These are phyloP conservation scores for Microbotryum silenes-acaulis DNA, from an alignment of 1,284 basidiomycete genomes.

Conservation along the genomic window DNA sequence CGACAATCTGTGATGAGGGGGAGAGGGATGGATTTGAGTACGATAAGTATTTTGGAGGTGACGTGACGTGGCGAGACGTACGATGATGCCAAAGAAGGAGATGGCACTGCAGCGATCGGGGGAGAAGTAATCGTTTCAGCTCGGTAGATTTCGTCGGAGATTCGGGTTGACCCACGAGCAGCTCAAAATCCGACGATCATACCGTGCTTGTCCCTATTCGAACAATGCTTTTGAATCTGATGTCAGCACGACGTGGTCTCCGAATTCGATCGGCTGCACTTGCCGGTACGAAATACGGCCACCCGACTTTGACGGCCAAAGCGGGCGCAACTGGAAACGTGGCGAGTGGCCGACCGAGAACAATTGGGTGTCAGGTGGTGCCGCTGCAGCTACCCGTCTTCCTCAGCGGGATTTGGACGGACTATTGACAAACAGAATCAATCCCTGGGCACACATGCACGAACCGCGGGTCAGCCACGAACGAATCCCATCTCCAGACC, in stretches of 20 bases:
- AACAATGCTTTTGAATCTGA: too few species aligned
- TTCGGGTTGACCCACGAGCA: slow-evolving; percentile 45
- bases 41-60: background rate
- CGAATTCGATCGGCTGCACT: background rate
- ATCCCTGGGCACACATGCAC: slow-evolving; percentile 44
- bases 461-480: slow-evolving; percentile 41
- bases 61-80: slow-evolving; percentile 37
- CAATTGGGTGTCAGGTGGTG: too few species aligned
- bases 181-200: slow-evolving; percentile 61
- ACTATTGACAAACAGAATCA: slow-evolving; percentile 40
- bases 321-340: slow-evolving; percentile 37
- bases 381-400: background rate
- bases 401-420: background rate
- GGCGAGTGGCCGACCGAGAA: too few species aligned
- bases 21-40: slow-evolving; percentile 25
- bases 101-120: slow-evolving; percentile 45
- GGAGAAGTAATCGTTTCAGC: background rate
- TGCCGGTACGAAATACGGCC: slow-evolving; percentile 74
- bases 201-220: slow-evolving; percentile 60
- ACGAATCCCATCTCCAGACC: too few species aligned
- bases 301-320: slow-evolving; percentile 68
- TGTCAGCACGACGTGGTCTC: background rate
- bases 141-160: too few species aligned
- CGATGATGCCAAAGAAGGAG: slow-evolving; percentile 73
- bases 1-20: slow-evolving; percentile 57